A percentile compares a stretch with the other conserved stretches of the same genome.
Evolutionary conservation across 192 early-diverging fungal genomes (phyloP).

Genomic region (Linnemannia hyalina): DNA sequence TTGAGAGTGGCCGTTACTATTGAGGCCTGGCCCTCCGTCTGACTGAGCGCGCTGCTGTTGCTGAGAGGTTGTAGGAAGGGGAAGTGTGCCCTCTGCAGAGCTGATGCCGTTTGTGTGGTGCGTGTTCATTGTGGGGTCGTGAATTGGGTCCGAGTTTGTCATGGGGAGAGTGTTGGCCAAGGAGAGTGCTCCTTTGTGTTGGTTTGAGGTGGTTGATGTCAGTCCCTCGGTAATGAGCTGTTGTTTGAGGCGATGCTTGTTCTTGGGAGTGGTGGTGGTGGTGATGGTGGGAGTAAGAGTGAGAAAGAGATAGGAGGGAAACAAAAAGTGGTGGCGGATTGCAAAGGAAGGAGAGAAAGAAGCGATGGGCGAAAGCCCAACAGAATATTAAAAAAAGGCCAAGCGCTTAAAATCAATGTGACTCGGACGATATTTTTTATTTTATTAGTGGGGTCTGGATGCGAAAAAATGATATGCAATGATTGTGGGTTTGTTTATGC

Average conservation of each 20-base stretch:
- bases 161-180: not conserved
- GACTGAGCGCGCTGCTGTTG: not conserved
- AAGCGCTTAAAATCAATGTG: not conserved
- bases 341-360: not conserved
- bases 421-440: not conserved
- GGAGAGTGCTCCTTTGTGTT: not conserved
- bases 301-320: not conserved
- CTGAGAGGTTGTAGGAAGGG: not conserved
- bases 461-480: not conserved
- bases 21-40: not conserved
- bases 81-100: not conserved
- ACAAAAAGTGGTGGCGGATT: not conserved
- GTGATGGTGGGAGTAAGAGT: not conserved
- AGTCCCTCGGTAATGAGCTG: not conserved
- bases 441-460: conserved; percentile 3
- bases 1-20: not conserved
- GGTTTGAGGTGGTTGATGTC: not conserved
- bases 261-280: not conserved
- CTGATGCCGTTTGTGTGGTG: conserved; percentile 1
- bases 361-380: not conserved
- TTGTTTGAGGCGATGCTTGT: not conserved
- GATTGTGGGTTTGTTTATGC: conserved; percentile 16
- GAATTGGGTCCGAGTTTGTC: not conserved
- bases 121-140: not conserved
- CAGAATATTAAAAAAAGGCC: not conserved